Evolutionary conservation across 345 rosid species (phyloP).

Genomic region (Syzygium oleosum): DNA sequence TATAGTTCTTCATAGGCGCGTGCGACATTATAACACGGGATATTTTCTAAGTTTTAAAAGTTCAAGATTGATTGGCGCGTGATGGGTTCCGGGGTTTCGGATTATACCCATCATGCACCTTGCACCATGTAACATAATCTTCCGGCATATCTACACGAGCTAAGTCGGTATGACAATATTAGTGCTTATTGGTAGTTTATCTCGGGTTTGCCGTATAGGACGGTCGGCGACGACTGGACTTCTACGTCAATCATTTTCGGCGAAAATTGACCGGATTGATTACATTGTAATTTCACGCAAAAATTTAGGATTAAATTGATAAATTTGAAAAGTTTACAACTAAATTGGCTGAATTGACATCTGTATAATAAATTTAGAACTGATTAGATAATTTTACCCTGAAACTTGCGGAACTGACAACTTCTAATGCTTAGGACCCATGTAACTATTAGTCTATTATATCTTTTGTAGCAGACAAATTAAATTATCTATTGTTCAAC

Average conservation of each 20-base stretch:
- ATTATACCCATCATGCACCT: neutral
- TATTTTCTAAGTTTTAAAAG: neutral
- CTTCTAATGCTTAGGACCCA: neutral
- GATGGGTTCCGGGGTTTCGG: neutral
- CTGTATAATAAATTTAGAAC: rapidly evolving
- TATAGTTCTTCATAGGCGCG: neutral
- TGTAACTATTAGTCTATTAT: neutral
- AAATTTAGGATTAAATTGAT: neutral
- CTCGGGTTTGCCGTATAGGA: rapidly evolving
- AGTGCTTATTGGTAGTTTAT: neutral
- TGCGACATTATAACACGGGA: neutral
- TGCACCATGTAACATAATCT: neutral
- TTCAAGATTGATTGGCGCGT: neutral
- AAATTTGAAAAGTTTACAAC: neutral
- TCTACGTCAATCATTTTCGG: too few relatives aligned
- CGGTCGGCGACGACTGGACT: rapidly evolving
- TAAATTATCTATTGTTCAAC: too few relatives aligned
- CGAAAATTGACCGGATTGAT: too few relatives aligned
- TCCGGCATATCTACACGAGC: neutral
- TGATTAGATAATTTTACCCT: rapidly evolving
- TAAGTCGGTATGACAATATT: neutral
- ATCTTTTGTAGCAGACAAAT: too few relatives aligned
- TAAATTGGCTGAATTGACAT: rapidly evolving
- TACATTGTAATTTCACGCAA: neutral
- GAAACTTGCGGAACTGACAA: rapidly evolving